A percentile compares a stretch with the other conserved stretches of the same genome.
phyloP scores from a whole-genome alignment of 352 stramenopile genomes.

The Thraustochytrium sp. region DNA sequence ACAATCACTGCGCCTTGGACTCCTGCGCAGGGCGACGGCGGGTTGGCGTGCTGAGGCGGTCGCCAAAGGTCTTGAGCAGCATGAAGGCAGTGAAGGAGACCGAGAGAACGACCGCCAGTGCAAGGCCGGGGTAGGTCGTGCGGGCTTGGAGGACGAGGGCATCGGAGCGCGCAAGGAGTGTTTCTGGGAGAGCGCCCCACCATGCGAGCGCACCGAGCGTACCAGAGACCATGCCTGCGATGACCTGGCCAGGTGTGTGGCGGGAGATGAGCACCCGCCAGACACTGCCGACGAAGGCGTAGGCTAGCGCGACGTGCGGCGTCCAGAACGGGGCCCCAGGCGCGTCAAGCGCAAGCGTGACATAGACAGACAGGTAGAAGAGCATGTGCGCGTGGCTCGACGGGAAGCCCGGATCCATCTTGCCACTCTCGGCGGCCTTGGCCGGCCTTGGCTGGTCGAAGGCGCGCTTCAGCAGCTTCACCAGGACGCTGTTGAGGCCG shows the following conservation, averaged over 20 bases:
- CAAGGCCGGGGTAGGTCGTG: not conserved
- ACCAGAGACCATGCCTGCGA: not conserved
- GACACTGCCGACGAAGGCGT: not conserved
- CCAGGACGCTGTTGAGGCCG: not conserved
- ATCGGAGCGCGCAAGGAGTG: not conserved
- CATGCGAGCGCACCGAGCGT: not conserved
- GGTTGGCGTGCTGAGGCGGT: not conserved
- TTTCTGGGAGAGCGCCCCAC: not conserved
- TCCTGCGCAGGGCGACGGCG: not conserved
- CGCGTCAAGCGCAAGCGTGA: not conserved
- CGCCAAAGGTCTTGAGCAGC: not conserved
- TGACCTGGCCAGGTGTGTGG: not conserved
- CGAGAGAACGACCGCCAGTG: not conserved
- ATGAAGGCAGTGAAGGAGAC: not conserved
- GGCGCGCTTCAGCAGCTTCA: not conserved
- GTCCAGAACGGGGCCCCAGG: not conserved
- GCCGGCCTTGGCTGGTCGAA: slow-evolving; percentile 8
- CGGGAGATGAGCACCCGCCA: not conserved
- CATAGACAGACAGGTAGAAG: slow-evolving; percentile 18
- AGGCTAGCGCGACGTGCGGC: not conserved
- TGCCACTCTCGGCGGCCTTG: not conserved
- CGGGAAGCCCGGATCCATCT: slow-evolving; percentile 23
- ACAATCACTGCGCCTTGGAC: not conserved
- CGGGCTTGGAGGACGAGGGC: not conserved
- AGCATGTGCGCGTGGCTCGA: slow-evolving; percentile 33